Evolutionary conservation across 371 early-diverging fungal species (phyloP).

Genomic region (Zychaea mexicana): DNA sequence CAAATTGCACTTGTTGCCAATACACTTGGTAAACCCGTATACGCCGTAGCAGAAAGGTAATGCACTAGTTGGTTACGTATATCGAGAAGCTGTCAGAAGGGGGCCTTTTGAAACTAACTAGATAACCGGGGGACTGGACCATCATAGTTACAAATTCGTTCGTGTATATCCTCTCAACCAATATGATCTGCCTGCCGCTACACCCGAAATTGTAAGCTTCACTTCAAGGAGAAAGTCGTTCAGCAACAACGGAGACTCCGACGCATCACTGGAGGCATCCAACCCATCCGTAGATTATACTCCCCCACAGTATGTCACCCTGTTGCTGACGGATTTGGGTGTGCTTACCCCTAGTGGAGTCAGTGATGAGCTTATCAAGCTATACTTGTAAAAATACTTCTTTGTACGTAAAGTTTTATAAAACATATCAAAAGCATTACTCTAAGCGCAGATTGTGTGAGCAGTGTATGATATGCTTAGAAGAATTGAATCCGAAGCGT

Average conservation of each 20-base stretch:
- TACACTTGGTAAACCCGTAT: constrained; percentile 92
- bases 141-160: constrained; percentile 96
- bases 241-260: constrained; percentile 31
- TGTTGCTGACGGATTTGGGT: constrained; percentile 92
- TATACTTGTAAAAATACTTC: constrained; percentile 70
- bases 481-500: no score
- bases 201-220: constrained; percentile 69
- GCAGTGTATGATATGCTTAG: no score
- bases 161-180: constrained; percentile 89
- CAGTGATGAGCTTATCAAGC: constrained; percentile 87
- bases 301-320: constrained; percentile 89
- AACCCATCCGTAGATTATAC: constrained; percentile 95
- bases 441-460: no score
- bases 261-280: constrained; percentile 48
- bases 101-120: not conserved
- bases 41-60: constrained; percentile 92
- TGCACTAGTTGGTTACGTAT: not conserved
- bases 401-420: no score
- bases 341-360: constrained; percentile 94
- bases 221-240: constrained; percentile 38
- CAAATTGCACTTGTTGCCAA: constrained; percentile 95
- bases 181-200: constrained; percentile 76
- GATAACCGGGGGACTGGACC: no score
- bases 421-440: no score
- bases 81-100: no score